Percentiles rank a stretch among this genome's conserved stretches.
Conservation (phyloP, 345 rosid species). For the Arabidopsis suecica region DNA sequence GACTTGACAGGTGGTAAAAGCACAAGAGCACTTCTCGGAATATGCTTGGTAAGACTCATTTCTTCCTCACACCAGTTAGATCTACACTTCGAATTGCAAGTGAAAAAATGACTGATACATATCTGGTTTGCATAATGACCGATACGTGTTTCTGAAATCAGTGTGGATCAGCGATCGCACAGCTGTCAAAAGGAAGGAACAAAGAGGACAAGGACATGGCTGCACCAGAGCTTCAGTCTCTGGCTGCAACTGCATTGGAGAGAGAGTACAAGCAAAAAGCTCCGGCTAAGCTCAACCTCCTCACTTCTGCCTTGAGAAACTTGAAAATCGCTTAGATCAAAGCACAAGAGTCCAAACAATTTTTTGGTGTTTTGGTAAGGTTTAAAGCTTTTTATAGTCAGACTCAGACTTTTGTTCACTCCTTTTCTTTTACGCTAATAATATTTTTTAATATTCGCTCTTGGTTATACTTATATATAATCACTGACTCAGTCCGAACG, state of each 20-base stretch:
- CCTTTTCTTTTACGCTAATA: neutral
- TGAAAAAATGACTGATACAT: constrained; percentile 26
- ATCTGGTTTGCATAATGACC: neutral
- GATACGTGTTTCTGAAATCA: constrained; percentile 39
- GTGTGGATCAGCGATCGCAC: constrained; percentile 86
- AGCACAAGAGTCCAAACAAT: constrained; percentile 19
- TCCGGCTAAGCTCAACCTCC: constrained; percentile 66
- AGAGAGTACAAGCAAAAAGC: constrained; percentile 88
- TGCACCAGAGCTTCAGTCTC: constrained; percentile 71
- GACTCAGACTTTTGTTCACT: constrained; percentile 27
- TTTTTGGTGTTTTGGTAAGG: constrained; percentile 21
- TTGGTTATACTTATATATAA: neutral
- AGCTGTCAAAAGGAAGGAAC: constrained; percentile 75
- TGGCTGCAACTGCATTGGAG: constrained; percentile 75
- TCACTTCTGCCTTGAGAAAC: constrained; percentile 73
- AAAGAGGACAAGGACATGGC: constrained; percentile 79
- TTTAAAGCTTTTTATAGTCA: constrained; percentile 4
- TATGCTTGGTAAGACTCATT: constrained; percentile 77
- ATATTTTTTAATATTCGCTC: constrained; percentile 5
- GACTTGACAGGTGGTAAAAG: constrained; percentile 94
- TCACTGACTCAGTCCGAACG: neutral
- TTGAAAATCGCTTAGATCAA: constrained; percentile 54
- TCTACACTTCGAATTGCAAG: constrained; percentile 20
- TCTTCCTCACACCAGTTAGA: constrained; percentile 23
- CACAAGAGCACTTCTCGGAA: constrained; percentile 84